A percentile compares a stretch with the other conserved stretches of the same genome.
phyloP scores from a whole-genome alignment of 768 basidiomycete species.

The Lentinula sp. region DNA sequence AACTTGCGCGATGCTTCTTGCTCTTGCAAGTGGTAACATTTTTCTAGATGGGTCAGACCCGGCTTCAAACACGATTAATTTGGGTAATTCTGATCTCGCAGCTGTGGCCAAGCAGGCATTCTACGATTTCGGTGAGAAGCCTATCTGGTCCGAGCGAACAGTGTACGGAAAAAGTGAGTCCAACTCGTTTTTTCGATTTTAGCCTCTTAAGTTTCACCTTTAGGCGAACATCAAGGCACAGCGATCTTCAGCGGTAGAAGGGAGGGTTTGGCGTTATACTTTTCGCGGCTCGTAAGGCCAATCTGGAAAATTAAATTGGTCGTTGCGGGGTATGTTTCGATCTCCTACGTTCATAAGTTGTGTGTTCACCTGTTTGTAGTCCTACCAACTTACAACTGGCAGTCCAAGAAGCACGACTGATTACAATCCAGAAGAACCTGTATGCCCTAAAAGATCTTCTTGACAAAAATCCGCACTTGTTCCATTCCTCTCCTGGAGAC shows the following conservation, averaged over 20 bases:
- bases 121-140: conserved; percentile 80
- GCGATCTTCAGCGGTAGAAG: conserved; percentile 82
- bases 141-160: conserved; percentile 73
- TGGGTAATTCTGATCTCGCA: conserved; percentile 55
- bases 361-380: background rate
- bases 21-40: conserved; percentile 79
- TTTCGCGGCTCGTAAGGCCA: conserved; percentile 78
- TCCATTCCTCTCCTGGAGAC: conserved; percentile 77
- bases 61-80: conserved; percentile 38
- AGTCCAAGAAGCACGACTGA: conserved; percentile 54
- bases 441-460: conserved; percentile 71
- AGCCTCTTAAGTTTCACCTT: background rate
- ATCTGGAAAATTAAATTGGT: conserved; percentile 86
- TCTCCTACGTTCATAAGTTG: background rate
- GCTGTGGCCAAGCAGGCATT: conserved; percentile 79
- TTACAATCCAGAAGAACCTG: conserved; percentile 76
- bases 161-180: conserved; percentile 69
- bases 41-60: conserved; percentile 61
- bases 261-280: conserved; percentile 83
- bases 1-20: conserved; percentile 87
- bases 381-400: conserved; percentile 43
- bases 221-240: conserved; percentile 65
- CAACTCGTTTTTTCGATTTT: background rate
- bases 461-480: conserved; percentile 78
- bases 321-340: conserved; percentile 42